phyloP scores from a whole-genome alignment of 2,329 filamentous ascomycete genomes.

The Venturia aucupariae region DNA sequence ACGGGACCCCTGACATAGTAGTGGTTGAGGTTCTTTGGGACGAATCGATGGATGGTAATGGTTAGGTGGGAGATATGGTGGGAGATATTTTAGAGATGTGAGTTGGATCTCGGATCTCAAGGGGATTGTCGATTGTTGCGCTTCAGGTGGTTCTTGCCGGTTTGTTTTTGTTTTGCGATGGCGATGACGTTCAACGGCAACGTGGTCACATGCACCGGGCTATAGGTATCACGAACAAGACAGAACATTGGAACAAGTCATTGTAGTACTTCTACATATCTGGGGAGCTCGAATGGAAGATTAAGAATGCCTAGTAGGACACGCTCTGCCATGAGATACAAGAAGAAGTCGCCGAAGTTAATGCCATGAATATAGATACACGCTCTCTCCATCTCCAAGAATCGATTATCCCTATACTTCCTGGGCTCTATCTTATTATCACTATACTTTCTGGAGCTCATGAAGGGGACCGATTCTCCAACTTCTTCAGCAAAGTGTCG shows the following conservation, averaged over 20 bases:
- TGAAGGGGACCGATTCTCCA: not conserved
- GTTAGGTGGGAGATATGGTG: not conserved
- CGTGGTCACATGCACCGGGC: constrained; percentile 3
- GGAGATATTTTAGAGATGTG: not conserved
- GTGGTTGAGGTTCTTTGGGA: not conserved
- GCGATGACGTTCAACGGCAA: not conserved
- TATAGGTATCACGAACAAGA: not conserved
- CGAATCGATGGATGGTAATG: too few relatives aligned
- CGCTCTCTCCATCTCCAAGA: too few relatives aligned
- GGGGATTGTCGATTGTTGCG: not conserved
- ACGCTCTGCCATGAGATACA: too few relatives aligned
- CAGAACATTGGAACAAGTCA: too few relatives aligned
- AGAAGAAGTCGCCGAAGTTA: too few relatives aligned
- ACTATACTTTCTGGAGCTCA: not conserved
- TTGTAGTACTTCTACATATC: too few relatives aligned
- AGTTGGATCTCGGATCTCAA: not conserved
- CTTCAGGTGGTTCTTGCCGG: too few relatives aligned
- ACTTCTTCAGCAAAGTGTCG: not conserved
- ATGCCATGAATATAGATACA: too few relatives aligned
- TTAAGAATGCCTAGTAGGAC: too few relatives aligned
- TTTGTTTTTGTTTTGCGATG: not conserved
- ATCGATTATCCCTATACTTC: too few relatives aligned
- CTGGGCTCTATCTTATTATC: too few relatives aligned
- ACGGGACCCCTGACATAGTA: constrained; percentile 23
- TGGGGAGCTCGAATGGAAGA: too few relatives aligned